Conservation (phyloP, 176 grass and related monocot species). For the Hyparrhenia diplandra region DNA sequence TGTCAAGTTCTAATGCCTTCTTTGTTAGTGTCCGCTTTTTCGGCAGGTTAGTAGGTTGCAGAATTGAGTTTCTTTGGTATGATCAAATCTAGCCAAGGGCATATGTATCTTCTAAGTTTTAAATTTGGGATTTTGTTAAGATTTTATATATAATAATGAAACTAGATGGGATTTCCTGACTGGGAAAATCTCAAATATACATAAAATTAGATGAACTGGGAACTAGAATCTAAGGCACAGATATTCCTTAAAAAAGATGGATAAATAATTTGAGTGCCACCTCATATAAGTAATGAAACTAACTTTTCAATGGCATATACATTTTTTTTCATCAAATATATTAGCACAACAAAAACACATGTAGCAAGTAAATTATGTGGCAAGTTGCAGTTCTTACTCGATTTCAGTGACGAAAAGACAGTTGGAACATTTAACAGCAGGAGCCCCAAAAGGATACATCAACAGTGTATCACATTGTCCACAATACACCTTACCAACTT, state of each 20-base stretch:
- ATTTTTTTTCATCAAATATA: slow-evolving; percentile 14
- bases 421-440: slow-evolving; percentile 69
- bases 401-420: slow-evolving; percentile 75
- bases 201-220: not conserved
- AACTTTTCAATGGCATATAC: not conserved
- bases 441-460: slow-evolving; percentile 84
- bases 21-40: not conserved
- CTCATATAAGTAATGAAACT: not conserved
- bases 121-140: not conserved
- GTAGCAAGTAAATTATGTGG: slow-evolving; percentile 10
- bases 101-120: not conserved
- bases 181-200: not conserved
- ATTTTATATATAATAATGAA: not conserved
- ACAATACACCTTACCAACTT: slow-evolving; percentile 71
- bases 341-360: slow-evolving; percentile 6
- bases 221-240: not conserved
- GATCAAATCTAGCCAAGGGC: not conserved
- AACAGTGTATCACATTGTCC: slow-evolving; percentile 62
- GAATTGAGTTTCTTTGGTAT: not conserved
- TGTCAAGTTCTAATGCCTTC: not conserved
- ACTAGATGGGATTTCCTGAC: not conserved
- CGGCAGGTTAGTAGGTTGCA: not conserved
- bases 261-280: not conserved
- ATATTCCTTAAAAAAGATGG: not conserved
- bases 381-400: slow-evolving; percentile 49